Conservation (phyloP, 2,329 filamentous ascomycete genomes). For the Alternaria sp. region DNA sequence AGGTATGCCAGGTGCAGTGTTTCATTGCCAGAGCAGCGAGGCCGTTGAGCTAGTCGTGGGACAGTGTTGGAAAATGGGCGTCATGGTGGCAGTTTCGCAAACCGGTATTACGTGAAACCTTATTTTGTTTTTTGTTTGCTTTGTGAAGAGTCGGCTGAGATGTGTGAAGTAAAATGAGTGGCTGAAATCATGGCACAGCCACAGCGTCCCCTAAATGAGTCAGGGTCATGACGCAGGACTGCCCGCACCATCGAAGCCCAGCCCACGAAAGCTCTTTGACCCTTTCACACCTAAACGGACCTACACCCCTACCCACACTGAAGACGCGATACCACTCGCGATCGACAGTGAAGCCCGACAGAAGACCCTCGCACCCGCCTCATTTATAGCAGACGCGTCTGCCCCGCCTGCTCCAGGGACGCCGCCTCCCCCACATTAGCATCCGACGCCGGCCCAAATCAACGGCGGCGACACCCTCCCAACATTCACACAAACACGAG, state of each 20-base stretch:
- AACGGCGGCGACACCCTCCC: constrained; percentile 14
- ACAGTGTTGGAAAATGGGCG: background rate
- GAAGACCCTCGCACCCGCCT: constrained; percentile 14
- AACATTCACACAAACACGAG: constrained; percentile 5
- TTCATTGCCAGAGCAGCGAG: background rate
- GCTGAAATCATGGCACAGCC: constrained; percentile 2
- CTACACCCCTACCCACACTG: constrained; percentile 18
- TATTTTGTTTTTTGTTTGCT: background rate
- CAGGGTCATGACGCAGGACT: constrained; percentile 19
- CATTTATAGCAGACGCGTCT: constrained; percentile 25
- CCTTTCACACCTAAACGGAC: constrained; percentile 15
- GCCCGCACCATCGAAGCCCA: constrained; percentile 15
- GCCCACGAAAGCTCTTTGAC: constrained; percentile 10
- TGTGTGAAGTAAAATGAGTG: background rate
- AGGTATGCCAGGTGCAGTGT: background rate
- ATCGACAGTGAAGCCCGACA: constrained; percentile 13
- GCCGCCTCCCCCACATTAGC: constrained; percentile 26
- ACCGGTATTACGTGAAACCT: background rate
- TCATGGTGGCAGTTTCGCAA: background rate
- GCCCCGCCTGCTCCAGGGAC: constrained; percentile 22
- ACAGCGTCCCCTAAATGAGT: constrained; percentile 21
- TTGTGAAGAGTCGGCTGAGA: background rate
- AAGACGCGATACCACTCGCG: constrained; percentile 17
- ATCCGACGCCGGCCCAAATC: constrained; percentile 18
- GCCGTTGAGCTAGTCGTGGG: background rate